Conservation (phyloP, 2,329 filamentous ascomycete species). For the Hypoxylon sp. region DNA sequence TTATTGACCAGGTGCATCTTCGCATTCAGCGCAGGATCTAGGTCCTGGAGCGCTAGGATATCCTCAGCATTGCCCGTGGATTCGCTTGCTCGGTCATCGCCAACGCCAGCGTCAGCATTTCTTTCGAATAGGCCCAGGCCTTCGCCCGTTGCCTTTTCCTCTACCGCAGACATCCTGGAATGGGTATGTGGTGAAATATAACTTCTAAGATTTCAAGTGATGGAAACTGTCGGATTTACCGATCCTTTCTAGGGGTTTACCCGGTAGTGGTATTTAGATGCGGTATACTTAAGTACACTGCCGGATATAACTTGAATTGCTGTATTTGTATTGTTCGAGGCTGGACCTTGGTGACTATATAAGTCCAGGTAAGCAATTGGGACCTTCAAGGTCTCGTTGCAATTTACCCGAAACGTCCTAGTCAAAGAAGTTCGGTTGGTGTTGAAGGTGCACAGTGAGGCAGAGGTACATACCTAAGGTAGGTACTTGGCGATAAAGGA, state of each 20-base stretch:
- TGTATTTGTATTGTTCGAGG: too few relatives aligned
- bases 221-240: not conserved
- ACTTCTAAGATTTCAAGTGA: slow-evolving; percentile 2
- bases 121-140: slow-evolving; percentile 30
- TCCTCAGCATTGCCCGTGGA: slow-evolving; percentile 55
- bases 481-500: not conserved
- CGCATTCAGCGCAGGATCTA: slow-evolving; percentile 70
- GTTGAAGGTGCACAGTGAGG: not conserved
- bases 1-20: slow-evolving; percentile 79
- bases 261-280: too few relatives aligned
- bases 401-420: not conserved
- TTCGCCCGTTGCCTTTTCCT: slow-evolving; percentile 18
- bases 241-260: too few relatives aligned
- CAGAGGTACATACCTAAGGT: not conserved
- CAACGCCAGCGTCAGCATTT: slow-evolving; percentile 25
- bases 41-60: slow-evolving; percentile 66
- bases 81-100: slow-evolving; percentile 15
- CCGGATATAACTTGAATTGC: too few relatives aligned
- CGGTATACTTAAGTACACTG: too few relatives aligned
- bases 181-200: not conserved
- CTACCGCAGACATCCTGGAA: slow-evolving; percentile 16
- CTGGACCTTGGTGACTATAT: too few relatives aligned
- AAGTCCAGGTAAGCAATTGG: not conserved
- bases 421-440: not conserved
- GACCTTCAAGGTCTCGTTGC: not conserved